Evolutionary conservation across 2,329 filamentous ascomycete species (phyloP).

Genomic region (Calonectria pseudoturangicola): DNA sequence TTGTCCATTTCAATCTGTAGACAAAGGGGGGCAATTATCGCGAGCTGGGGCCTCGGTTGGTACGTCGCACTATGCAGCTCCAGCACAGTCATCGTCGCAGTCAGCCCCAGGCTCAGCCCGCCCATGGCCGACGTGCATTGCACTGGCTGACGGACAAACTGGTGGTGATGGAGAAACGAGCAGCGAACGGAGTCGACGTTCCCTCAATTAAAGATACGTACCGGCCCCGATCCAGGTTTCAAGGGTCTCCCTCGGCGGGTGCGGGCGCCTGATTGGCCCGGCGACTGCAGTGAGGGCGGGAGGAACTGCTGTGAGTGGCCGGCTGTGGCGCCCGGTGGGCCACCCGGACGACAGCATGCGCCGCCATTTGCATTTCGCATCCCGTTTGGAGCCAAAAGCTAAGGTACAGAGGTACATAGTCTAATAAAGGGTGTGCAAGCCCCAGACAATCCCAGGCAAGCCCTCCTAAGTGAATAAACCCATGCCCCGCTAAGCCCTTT

Average conservation of each 20-base stretch:
- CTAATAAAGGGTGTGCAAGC: conserved; percentile 34
- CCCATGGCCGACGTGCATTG: conserved; percentile 13
- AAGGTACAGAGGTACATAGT: conserved; percentile 36
- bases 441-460: conserved; percentile 28
- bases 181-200: conserved; percentile 13
- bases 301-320: conserved; percentile 29
- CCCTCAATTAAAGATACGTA: conserved; percentile 35
- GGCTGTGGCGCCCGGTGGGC: conserved; percentile 13
- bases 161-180: conserved; percentile 32
- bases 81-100: conserved; percentile 29
- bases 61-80: conserved; percentile 15
- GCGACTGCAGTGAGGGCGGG: conserved; percentile 10
- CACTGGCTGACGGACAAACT: conserved; percentile 34
- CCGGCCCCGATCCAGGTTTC: conserved; percentile 16
- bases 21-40: conserved; percentile 6
- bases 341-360: conserved; percentile 28
- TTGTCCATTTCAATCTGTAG: conserved; percentile 11
- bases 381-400: conserved; percentile 34
- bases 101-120: conserved; percentile 25
- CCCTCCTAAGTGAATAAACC: conserved; percentile 47
- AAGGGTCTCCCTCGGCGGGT: conserved; percentile 23
- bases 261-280: conserved; percentile 21
- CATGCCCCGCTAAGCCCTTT: conserved; percentile 44
- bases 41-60: background rate
- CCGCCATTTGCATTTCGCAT: conserved; percentile 30